A percentile compares a stretch with the other conserved stretches of the same genome.
Conservation (phyloP, 805 yeast genomes). For the Kodamaea hsintzibuensis region DNA sequence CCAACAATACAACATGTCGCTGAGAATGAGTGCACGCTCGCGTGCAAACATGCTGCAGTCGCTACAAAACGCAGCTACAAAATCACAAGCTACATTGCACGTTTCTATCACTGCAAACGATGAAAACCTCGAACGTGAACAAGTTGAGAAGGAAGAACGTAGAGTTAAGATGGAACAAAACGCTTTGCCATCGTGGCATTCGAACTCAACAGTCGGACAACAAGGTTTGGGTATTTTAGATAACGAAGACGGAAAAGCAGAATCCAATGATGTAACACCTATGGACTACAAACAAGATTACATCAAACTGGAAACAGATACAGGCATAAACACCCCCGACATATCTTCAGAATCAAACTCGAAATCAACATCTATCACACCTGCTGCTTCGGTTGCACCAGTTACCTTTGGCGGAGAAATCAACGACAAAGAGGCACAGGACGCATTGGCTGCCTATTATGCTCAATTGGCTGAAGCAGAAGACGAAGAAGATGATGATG, state of each 20-base stretch:
- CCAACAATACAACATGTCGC: slow-evolving; percentile 68
- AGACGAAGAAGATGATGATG: slow-evolving; percentile 60
- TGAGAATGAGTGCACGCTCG: slow-evolving; percentile 34
- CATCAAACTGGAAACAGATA: slow-evolving; percentile 9
- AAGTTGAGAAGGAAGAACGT: slow-evolving; percentile 64
- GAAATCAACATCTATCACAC: neutral
- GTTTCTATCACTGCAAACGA: slow-evolving; percentile 89
- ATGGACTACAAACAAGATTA: slow-evolving; percentile 11
- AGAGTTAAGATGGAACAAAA: slow-evolving; percentile 79
- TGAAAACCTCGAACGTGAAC: slow-evolving; percentile 68
- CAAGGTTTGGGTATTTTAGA: slow-evolving; percentile 56
- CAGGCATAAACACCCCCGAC: neutral
- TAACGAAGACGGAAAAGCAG: slow-evolving; percentile 40
- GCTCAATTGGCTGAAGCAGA: slow-evolving; percentile 72
- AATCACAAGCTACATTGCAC: slow-evolving; percentile 82
- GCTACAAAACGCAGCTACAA: slow-evolving; percentile 51
- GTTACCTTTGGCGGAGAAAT: slow-evolving; percentile 10
- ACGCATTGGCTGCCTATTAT: slow-evolving; percentile 66
- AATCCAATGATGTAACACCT: slow-evolving; percentile 20
- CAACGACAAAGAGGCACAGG: slow-evolving; percentile 67
- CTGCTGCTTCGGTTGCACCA: neutral
- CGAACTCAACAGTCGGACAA: slow-evolving; percentile 84
- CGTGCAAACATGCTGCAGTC: slow-evolving; percentile 33
- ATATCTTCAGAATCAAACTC: slow-evolving; percentile 4
- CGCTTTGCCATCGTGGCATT: slow-evolving; percentile 97